These are phyloP conservation scores for Aphanomyces cochlioides DNA, from an alignment of 352 stramenopile species.

Conservation along the genomic window DNA sequence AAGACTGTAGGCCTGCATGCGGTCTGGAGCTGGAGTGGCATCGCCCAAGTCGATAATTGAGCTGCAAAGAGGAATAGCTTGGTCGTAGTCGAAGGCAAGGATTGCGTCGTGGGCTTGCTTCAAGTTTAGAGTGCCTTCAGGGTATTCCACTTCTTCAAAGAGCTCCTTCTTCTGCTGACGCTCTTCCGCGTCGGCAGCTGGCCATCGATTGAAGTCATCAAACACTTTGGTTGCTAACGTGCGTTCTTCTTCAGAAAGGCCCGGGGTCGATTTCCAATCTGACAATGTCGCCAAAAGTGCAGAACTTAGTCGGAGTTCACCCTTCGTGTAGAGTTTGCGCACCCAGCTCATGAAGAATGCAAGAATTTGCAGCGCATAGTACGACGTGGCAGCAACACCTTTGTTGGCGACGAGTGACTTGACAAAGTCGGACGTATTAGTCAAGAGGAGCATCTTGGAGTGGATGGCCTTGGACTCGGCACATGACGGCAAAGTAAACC, in stretches of 20 bases:
- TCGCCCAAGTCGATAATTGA: not conserved
- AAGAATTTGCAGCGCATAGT: constrained; percentile 41
- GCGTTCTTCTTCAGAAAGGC: constrained; percentile 32
- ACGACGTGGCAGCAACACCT: constrained; percentile 34
- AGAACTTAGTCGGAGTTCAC: constrained; percentile 39
- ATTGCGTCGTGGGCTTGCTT: constrained; percentile 19
- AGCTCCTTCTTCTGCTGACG: not conserved
- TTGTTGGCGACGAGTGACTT: constrained; percentile 35
- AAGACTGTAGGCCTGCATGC: not conserved
- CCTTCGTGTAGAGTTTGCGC: constrained; percentile 42
- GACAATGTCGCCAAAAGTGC: constrained; percentile 37
- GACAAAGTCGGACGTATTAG: constrained; percentile 31
- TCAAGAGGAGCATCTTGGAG: constrained; percentile 38
- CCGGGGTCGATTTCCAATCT: constrained; percentile 34
- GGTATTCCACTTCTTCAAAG: constrained; percentile 4
- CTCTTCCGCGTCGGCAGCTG: constrained; percentile 35
- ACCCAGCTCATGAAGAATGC: constrained; percentile 51
- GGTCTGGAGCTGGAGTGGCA: not conserved
- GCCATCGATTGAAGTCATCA: constrained; percentile 46
- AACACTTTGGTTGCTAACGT: constrained; percentile 38
- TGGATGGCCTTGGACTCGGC: constrained; percentile 38
- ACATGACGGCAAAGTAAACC: constrained; percentile 37
- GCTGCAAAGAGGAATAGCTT: not conserved
- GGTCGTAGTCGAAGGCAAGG: not conserved
- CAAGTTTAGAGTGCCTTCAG: not conserved